These are phyloP conservation scores for Coleophoma cylindrospora DNA, from an alignment of 2,329 filamentous ascomycete genomes.

Conservation along the genomic window DNA sequence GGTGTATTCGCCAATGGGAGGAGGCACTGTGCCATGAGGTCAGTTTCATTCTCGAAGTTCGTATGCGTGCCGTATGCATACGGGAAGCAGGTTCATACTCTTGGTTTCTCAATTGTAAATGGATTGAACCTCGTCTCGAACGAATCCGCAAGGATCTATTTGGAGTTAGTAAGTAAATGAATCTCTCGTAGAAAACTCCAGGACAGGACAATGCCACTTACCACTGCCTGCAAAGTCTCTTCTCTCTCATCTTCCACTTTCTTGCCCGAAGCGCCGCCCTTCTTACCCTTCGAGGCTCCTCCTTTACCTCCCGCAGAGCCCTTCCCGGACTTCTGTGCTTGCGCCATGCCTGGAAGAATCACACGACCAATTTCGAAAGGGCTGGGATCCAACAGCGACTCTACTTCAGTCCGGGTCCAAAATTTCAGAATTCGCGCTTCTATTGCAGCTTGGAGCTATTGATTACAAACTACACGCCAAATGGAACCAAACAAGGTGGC, in stretches of 20 bases:
- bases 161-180: constrained; percentile 5
- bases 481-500: no score
- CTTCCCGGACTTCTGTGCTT: constrained; percentile 17
- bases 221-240: constrained; percentile 29
- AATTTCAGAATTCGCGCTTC: no score
- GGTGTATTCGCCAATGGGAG: constrained; percentile 90
- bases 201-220: constrained; percentile 10
- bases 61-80: no score
- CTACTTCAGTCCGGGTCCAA: no score
- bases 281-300: constrained; percentile 20
- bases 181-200: not conserved
- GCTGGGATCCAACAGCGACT: no score
- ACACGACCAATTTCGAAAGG: no score
- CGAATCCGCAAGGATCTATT: constrained; percentile 82
- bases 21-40: constrained; percentile 62
- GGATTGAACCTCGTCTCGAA: constrained; percentile 91
- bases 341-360: constrained; percentile 10
- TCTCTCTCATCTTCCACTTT: constrained; percentile 29
- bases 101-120: constrained; percentile 81
- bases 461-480: no score
- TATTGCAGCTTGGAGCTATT: no score
- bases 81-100: constrained; percentile 50
- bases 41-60: not conserved
- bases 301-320: constrained; percentile 16
- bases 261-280: constrained; percentile 15